Conservation (phyloP, 306 rosid species). For the Ceratonia siliqua region DNA sequence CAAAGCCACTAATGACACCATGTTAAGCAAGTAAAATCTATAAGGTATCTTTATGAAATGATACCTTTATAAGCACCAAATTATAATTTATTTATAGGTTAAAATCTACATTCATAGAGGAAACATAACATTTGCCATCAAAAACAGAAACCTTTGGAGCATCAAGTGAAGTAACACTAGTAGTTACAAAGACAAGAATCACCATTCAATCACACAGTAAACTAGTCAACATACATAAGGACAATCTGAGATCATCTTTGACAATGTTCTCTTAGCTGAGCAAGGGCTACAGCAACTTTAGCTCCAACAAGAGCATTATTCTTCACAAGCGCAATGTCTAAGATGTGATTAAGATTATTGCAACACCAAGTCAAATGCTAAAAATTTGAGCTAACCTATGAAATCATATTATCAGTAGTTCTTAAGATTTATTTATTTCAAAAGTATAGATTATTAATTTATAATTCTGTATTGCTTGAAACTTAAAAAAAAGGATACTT, state of each 20-base stretch:
- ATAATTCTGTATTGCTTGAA: not conserved
- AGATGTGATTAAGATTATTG: constrained; percentile 45
- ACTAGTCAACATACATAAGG: constrained; percentile 5
- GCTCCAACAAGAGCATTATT: constrained; percentile 85
- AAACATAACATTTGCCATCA: not conserved
- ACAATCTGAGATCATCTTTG: constrained; percentile 34
- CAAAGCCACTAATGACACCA: no score
- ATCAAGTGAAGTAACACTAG: constrained; percentile 2
- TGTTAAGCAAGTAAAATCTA: no score
- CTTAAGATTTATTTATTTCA: not conserved
- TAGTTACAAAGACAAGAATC: constrained; percentile 5
- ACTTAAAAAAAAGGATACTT: constrained; percentile 63
- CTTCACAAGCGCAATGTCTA: constrained; percentile 97
- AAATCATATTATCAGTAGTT: constrained; percentile 14
- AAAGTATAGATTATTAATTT: not conserved
- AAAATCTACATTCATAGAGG: not conserved
- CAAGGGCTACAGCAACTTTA: constrained; percentile 71
- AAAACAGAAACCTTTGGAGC: not conserved
- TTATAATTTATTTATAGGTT: no score
- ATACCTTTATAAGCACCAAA: no score
- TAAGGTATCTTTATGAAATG: no score
- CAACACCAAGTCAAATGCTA: constrained; percentile 19
- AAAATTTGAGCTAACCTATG: not conserved
- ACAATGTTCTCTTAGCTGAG: constrained; percentile 45
- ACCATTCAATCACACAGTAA: not conserved